phyloP scores from a whole-genome alignment of 2,329 filamentous ascomycete species.

The Phyllosticta ampelicida region DNA sequence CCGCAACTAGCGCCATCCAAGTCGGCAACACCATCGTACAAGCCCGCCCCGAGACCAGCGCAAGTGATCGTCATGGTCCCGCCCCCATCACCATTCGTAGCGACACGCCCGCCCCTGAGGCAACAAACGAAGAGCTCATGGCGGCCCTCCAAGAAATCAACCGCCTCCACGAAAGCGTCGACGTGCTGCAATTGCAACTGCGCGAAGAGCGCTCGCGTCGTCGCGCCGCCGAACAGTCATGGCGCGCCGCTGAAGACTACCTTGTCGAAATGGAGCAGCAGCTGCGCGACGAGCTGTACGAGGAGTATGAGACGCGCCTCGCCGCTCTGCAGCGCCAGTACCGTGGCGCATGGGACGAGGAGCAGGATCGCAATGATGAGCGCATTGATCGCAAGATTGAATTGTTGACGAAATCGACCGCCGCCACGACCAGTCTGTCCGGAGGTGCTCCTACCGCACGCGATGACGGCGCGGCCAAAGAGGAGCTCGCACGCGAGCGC shows the following conservation, averaged over 20 bases:
- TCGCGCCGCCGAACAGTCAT: slow-evolving; percentile 60
- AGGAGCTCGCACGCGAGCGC: slow-evolving; percentile 14
- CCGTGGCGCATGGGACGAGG: slow-evolving; percentile 66
- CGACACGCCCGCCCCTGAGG: slow-evolving; percentile 20
- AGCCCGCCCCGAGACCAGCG: slow-evolving; percentile 23
- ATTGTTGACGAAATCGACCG: slow-evolving; percentile 41
- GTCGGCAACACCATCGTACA: slow-evolving; percentile 18
- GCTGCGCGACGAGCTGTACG: slow-evolving; percentile 78
- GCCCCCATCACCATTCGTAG: slow-evolving; percentile 28
- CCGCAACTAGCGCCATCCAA: slow-evolving; percentile 56
- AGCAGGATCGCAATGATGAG: slow-evolving; percentile 67
- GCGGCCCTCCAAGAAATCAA: slow-evolving; percentile 71
- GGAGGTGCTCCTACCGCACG: too few relatives aligned
- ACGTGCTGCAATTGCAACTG: slow-evolving; percentile 59
- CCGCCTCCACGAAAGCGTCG: slow-evolving; percentile 66
- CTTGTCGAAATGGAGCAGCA: slow-evolving; percentile 71
- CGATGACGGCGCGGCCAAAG: slow-evolving; percentile 22
- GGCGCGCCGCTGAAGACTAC: slow-evolving; percentile 52
- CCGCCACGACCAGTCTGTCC: slow-evolving; percentile 24
- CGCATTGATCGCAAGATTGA: slow-evolving; percentile 85
- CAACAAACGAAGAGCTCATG: slow-evolving; percentile 60
- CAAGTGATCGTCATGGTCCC: slow-evolving; percentile 14
- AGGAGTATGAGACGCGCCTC: slow-evolving; percentile 72
- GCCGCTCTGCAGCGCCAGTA: slow-evolving; percentile 68
- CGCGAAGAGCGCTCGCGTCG: slow-evolving; percentile 61